These are phyloP conservation scores for Candida koratica DNA, from an alignment of 805 yeast species.

Conservation along the genomic window DNA sequence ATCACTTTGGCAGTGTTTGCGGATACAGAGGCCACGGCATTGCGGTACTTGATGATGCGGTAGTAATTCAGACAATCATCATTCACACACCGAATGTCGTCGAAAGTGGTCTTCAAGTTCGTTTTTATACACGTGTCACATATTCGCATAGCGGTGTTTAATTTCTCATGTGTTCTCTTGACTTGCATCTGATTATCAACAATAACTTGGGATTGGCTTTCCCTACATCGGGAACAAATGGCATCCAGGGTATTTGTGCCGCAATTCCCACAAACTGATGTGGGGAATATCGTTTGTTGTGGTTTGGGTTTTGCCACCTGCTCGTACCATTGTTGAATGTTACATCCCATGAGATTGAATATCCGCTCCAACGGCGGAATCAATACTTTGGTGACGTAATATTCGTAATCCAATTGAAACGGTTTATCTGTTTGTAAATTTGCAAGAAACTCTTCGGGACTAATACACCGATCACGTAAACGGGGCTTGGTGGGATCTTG, in stretches of 20 bases:
- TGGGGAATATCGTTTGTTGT: not conserved
- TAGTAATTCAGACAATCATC: conserved; percentile 15
- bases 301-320: conserved; percentile 49
- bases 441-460: conserved; percentile 70
- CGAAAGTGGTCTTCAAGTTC: conserved; percentile 1
- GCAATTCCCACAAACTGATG: conserved; percentile 24
- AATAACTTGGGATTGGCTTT: conserved; percentile 3
- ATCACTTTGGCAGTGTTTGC: not conserved
- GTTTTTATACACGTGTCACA: conserved; percentile 10
- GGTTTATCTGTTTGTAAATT: conserved; percentile 26
- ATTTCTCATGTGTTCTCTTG: conserved; percentile 5
- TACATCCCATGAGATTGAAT: conserved; percentile 78
- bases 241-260: conserved; percentile 3
- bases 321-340: conserved; percentile 69
- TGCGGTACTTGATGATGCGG: conserved; percentile 9
- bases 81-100: conserved; percentile 9
- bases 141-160: not conserved
- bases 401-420: conserved; percentile 67
- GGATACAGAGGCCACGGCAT: conserved; percentile 5
- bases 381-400: conserved; percentile 77
- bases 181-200: conserved; percentile 1
- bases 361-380: conserved; percentile 88
- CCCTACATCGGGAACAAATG: conserved; percentile 10
- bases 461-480: conserved; percentile 70
- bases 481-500: conserved; percentile 52